Base-by-base conservation (phyloP, 306 rosid species). In the Cucurbita ficifolia region DNA sequence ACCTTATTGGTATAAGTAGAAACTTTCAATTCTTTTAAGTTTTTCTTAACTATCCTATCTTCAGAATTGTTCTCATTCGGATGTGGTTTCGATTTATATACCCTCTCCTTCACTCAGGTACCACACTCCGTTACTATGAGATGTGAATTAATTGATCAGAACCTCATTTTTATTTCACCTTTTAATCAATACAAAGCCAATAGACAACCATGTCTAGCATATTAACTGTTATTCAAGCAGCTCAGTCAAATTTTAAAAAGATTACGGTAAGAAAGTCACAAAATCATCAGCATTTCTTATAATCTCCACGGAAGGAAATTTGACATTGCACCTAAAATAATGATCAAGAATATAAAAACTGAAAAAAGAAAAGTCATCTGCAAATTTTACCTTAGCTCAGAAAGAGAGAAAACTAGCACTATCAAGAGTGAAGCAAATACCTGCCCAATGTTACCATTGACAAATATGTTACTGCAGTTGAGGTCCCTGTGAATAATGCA, bases 401-500 rank as follows among this genome's bases (percentile, higher is more conserved):
- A 64, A 18, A 19, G 9, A 64, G 51, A 40, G 22, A 64, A 40
- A 43, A 22, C 11, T 49, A 68, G 40, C 42, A 43, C 21, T 16
- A 56, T 52, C 33, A 39, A 18, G 4, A 49, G 33, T 22, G 38
- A 38, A 63, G 46, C 0, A 10, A 43, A 56, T 78, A 90, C 98
- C 96, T 90, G 92, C 48, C 97, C 98, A 50, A 87, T 78, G 61
- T 90, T 93, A 36, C 97, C 98, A 73, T 93, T 93, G 69, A 93
- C 81, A 65, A 93, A 90, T 81, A 93, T 88, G 85, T 93, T 93
- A 56, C 98, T 93, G 80, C 98, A 93, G 55, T 93, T 93, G 80
- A 93, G 98, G 78, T 93, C 98, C 62, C 98, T 82, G 76, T 93
- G 98, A 77, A 93, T 90, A 59, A 93, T 86, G 84, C 97, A 90